Evolutionary conservation across 352 stramenopile genomes (phyloP), one percentile per base, ranked within the genome.

Genomic region (Globisporangium megalacanthum): DNA sequence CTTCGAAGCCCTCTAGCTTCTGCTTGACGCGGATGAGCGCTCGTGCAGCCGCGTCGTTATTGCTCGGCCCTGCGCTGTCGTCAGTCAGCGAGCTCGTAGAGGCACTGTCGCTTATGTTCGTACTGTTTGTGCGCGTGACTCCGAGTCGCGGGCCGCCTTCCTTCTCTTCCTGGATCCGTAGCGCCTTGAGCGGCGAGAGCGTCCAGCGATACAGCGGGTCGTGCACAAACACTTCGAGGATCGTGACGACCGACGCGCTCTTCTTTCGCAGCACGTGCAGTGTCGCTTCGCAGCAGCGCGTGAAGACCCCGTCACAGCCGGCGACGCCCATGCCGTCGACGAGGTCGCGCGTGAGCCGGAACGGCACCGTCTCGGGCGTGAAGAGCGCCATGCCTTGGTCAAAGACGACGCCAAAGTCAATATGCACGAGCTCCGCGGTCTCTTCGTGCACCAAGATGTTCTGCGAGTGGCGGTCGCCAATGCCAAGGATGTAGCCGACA

Each of bases 351-450:
- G 97, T 99, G 6, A 99, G 83, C 19, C 98, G 95, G 72, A 99
- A 99, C 13, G 98, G 98, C 41, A 99, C 96, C 1, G 85, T 97
- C 77, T 99, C 98, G 1, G 98, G 98, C 20, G 90, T 98, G 55
- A 83, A 86, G 5, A 99, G 69, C 58, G 81, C 82, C 84, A 95
- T 92, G 7, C 83, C 86, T 62, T 99, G 97, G 62, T 99, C 98
- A 79, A 99, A 99, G 11, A 99, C 95, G 46, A 99, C 96, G 10
- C 98, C 98, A 80, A 99, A 99, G 73, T 99, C 98, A 66, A 99
- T 99, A 68, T 99, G 98, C 41, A 99, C 94, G 33, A 99, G 75
- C 72, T 99, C 97, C 11, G 89, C 97, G 2, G 95, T 99, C 39
- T 89, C 89, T 48, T 98, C 81, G 60, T 99, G 92, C 54, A 99